Percentiles rank a stretch among this genome's conserved stretches.
Conservation (phyloP, 495 filamentous ascomycete species). For the Penicillium cosmopolitanum region DNA sequence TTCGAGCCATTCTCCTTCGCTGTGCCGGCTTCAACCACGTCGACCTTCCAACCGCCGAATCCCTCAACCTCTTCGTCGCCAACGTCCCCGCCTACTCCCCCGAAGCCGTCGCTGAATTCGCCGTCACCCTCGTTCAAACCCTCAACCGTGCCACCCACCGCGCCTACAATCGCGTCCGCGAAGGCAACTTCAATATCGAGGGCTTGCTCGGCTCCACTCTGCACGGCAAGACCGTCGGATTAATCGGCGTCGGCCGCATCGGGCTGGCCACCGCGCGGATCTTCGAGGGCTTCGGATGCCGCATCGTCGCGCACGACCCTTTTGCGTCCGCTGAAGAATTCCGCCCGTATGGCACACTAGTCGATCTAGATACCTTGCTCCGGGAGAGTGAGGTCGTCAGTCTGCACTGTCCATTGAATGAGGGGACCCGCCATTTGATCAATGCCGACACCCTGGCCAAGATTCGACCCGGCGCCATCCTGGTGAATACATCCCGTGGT, state of each 20-base stretch:
- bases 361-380: constrained; percentile 59
- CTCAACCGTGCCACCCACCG: constrained; percentile 73
- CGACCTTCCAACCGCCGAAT: constrained; percentile 58
- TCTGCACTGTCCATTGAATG: constrained; percentile 67
- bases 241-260: constrained; percentile 42
- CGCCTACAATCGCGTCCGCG: constrained; percentile 71
- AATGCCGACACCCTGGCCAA: constrained; percentile 50
- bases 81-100: constrained; percentile 72
- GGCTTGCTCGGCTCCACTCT: constrained; percentile 65
- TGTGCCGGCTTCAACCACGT: constrained; percentile 76
- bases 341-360: constrained; percentile 53
- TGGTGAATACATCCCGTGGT: constrained; percentile 71
- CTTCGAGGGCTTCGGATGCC: constrained; percentile 63
- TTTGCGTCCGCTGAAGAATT: constrained; percentile 49
- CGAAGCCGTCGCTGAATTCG: constrained; percentile 74
- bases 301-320: constrained; percentile 61
- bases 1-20: constrained; percentile 63
- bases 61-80: constrained; percentile 64
- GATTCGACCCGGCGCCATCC: constrained; percentile 63
- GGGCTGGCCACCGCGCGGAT: constrained; percentile 48
- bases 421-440: constrained; percentile 63
- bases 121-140: constrained; percentile 67
- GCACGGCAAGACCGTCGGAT: constrained; percentile 58
- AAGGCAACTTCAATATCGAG: constrained; percentile 71
- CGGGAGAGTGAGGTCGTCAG: constrained; percentile 60